These are phyloP conservation scores for Sungouiella blattae DNA, from an alignment of 805 yeast species.

Conservation along the genomic window DNA sequence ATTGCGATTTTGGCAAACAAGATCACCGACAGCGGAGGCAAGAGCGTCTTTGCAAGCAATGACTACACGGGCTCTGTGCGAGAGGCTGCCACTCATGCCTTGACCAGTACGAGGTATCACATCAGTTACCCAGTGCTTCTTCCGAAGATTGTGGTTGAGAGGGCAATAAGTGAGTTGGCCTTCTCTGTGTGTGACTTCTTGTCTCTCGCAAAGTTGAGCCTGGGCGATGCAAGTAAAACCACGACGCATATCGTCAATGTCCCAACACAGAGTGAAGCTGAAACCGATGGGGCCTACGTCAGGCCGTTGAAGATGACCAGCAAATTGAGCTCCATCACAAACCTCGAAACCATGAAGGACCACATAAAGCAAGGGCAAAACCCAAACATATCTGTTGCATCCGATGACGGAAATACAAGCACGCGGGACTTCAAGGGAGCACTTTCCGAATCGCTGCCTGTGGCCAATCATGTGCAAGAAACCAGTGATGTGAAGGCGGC, in stretches of 20 bases:
- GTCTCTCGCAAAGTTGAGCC: conserved; percentile 41
- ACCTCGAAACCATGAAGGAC: not conserved
- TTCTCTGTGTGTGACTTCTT: conserved; percentile 63
- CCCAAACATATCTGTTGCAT: no score
- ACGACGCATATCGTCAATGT: no score
- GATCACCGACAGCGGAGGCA: conserved; percentile 32
- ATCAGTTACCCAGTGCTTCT: conserved; percentile 59
- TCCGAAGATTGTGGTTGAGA: conserved; percentile 68
- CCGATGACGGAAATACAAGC: no score
- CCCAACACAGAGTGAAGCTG: no score
- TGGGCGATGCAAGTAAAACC: no score
- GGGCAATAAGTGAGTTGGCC: conserved; percentile 71
- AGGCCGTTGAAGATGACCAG: conserved; percentile 70
- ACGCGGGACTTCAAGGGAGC: no score
- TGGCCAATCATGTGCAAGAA: not conserved
- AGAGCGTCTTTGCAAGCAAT: conserved; percentile 21
- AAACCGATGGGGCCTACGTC: conserved; percentile 39
- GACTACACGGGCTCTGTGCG: conserved; percentile 49
- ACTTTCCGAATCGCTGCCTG: not conserved
- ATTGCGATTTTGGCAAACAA: conserved; percentile 46
- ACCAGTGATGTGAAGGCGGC: not conserved
- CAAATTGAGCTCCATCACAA: conserved; percentile 31
- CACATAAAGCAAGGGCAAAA: no score
- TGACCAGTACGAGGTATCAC: conserved; percentile 74
- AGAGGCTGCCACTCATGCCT: conserved; percentile 67